Evolutionary conservation across 257 asterid species (phyloP).

Genomic region (Osmanthus fragrans): DNA sequence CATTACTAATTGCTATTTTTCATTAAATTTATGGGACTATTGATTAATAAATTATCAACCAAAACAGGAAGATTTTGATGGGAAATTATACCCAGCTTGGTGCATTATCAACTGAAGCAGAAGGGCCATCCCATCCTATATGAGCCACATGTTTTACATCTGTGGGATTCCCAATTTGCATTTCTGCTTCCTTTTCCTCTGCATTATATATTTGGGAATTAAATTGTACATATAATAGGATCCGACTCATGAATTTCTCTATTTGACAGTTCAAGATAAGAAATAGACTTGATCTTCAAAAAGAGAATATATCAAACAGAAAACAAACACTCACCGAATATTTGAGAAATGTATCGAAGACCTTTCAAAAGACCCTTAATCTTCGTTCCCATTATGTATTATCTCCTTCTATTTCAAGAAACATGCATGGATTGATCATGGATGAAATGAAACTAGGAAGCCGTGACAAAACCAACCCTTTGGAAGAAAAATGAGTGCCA

Average conservation of each 20-base stretch:
- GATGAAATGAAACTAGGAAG: conserved; percentile 9
- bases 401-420: conserved; percentile 6
- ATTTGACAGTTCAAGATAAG: not conserved
- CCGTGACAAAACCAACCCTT: not conserved
- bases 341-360: conserved; percentile 77
- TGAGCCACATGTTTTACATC: conserved; percentile 98
- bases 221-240: not conserved
- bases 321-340: conserved; percentile 58
- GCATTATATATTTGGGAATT: not conserved
- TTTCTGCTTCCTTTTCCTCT: conserved; percentile 70
- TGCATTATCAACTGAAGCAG: conserved; percentile 50
- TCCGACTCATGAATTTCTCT: not conserved
- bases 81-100: conserved; percentile 67
- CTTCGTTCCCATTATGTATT: conserved; percentile 50
- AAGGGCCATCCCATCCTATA: conserved; percentile 84
- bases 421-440: not conserved
- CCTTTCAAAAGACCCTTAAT: conserved; percentile 87
- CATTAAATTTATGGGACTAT: not conserved
- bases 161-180: conserved; percentile 85
- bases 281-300: too few species aligned
- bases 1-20: not conserved
- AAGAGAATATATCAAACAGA: not conserved
- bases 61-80: not conserved
- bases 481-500: conserved; percentile 10
- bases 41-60: not conserved